A percentile compares a stretch with the other conserved stretches of the same genome.
Evolutionary conservation across 2,329 filamentous ascomycete species (phyloP).

Genomic region (Aspergillus sergii): DNA sequence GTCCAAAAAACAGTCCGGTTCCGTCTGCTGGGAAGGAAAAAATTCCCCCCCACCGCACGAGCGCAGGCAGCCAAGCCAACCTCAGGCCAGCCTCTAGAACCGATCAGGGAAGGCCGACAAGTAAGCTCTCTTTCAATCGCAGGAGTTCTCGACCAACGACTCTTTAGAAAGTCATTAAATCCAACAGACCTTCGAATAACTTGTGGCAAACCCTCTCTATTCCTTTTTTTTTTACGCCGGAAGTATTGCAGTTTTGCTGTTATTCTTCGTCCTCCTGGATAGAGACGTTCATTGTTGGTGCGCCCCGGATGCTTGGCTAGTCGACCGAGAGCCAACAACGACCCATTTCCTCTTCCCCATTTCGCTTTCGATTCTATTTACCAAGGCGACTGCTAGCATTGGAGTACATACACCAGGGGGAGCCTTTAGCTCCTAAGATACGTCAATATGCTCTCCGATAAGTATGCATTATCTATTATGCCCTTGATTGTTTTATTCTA

Average conservation of each 20-base stretch:
- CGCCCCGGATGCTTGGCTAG: constrained; percentile 22
- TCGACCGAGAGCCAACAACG: constrained; percentile 13
- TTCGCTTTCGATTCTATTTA: constrained; percentile 10
- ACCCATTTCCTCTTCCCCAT: constrained; percentile 8
- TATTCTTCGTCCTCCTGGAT: constrained; percentile 5
- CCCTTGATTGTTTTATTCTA: neutral
- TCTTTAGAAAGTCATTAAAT: neutral
- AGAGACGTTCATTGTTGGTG: constrained; percentile 18
- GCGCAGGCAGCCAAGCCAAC: constrained; percentile 19
- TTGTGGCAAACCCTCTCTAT: neutral
- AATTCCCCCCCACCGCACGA: constrained; percentile 25
- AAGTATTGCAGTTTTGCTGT: neutral
- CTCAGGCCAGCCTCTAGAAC: constrained; percentile 13
- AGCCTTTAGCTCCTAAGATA: constrained; percentile 40
- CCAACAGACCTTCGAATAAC: constrained; percentile 1
- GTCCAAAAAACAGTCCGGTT: constrained; percentile 27
- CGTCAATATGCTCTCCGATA: constrained; percentile 45
- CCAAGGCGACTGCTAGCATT: constrained; percentile 29
- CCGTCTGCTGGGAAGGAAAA: constrained; percentile 15
- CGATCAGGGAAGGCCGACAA: constrained; percentile 3
- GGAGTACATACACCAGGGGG: constrained; percentile 36
- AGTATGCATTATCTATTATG: constrained; percentile 33
- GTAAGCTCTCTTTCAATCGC: constrained; percentile 11
- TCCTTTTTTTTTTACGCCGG: neutral
- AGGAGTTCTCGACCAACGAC: constrained; percentile 11